Conservation (phyloP, 2,329 filamentous ascomycete species). For the Talaromyces islandicus region DNA sequence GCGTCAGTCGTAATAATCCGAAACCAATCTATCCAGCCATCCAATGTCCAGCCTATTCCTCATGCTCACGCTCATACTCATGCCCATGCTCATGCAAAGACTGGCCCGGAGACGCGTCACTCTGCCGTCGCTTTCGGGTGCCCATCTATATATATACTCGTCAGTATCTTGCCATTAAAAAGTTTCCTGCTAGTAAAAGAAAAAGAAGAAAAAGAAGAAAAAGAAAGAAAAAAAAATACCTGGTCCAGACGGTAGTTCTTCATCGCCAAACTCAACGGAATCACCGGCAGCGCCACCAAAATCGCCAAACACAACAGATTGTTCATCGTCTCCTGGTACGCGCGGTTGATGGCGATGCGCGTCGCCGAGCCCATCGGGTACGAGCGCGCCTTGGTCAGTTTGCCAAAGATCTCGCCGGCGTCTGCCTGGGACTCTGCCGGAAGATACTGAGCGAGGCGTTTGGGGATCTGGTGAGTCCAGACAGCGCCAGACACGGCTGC, state of each 20-base stretch:
- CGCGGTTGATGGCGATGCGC: slow-evolving; percentile 55
- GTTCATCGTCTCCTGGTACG: slow-evolving; percentile 62
- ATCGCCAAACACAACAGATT: slow-evolving; percentile 52
- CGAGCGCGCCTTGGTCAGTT: slow-evolving; percentile 50
- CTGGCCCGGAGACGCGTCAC: neutral
- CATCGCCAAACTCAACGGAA: slow-evolving; percentile 53
- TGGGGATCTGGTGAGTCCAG: slow-evolving; percentile 56
- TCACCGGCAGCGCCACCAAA: slow-evolving; percentile 49
- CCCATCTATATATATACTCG: slow-evolving; percentile 20
- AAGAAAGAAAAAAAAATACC: slow-evolving; percentile 24
- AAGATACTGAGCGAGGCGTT: slow-evolving; percentile 45
- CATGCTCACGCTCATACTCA: neutral
- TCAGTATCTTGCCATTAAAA: neutral
- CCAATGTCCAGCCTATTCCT: neutral
- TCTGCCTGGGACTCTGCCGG: slow-evolving; percentile 40
- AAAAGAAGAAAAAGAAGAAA: too few species aligned
- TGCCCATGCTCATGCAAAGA: neutral
- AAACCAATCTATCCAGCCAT: neutral
- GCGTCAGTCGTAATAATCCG: neutral
- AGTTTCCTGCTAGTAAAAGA: too few species aligned
- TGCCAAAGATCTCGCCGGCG: slow-evolving; percentile 45
- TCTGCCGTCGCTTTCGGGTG: slow-evolving; percentile 9
- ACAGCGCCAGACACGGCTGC: slow-evolving; percentile 57
- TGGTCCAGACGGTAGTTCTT: slow-evolving; percentile 54
- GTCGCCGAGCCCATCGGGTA: slow-evolving; percentile 54